Evolutionary conservation across 2,329 filamentous ascomycete species (phyloP), one percentile per base, ranked within the genome.

Genomic region (Diaporthe citriasiana): DNA sequence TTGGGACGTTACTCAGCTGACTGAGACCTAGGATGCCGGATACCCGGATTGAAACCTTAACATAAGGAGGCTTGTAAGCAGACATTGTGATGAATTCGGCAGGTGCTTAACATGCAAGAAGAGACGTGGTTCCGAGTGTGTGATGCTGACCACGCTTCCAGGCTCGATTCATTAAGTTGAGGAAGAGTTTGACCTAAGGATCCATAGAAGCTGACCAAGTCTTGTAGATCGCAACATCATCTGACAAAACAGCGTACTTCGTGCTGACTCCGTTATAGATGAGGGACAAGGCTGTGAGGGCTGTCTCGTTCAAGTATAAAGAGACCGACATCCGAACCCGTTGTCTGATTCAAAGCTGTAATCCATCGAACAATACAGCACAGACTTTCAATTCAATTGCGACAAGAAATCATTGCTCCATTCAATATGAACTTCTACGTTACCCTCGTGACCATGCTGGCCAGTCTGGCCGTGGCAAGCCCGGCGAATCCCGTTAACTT

Each of bases 341-440:
- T 10, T 25, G 12, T 35, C 38, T 38, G 1, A 15, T 35, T 15
- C 55, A 38, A 8, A 57, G 22, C 55, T 57, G 55, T 10, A 15
- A 15, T 38, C 3, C 33, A 57, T 57, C 30, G 22, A 57, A 38
- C 10, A n/a, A 38, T 19, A 57, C 55, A 10, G 33, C 22, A 25
- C 33, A 35, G 1, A 38, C 55, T 57, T 33, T 15, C 30, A 35
- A 38, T 57, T 25, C 22, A 15, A 40, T 15, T 9, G 13, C 22
- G 19, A 57, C 33, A 38, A 25, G 2, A 57, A 7, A 57, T 17
- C 9, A 38, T 13, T 9, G 9, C 19, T 38, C 12, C 27, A 57
- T 38, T 60, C 74, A 76, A 73, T 19, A 76, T 76, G 74, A 76
- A 76, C 47, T n/a, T 73, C 65, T 71, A 59, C n/a, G 35, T 76